Conservation (phyloP, 1,284 basidiomycete species). For the Volvariella volvacea region DNA sequence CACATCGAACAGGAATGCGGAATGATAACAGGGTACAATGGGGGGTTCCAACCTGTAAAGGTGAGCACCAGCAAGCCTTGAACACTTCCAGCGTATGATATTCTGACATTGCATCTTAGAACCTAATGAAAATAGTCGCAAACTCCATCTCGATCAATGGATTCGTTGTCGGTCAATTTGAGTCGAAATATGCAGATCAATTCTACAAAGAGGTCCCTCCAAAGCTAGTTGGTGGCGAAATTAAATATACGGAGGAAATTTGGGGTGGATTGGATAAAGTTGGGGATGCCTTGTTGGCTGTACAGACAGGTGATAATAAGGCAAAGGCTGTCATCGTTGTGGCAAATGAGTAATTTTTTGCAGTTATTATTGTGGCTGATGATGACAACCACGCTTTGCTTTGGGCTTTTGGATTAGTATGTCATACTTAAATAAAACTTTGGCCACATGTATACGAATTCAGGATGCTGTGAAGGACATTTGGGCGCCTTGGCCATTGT, state of each 20-base stretch:
- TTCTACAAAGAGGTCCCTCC: conserved; percentile 48
- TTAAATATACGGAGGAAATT: conserved; percentile 55
- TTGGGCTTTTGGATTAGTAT: too few relatives aligned
- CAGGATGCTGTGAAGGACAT: too few relatives aligned
- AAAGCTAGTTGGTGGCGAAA: conserved; percentile 46
- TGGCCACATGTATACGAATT: too few relatives aligned
- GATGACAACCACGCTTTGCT: too few relatives aligned
- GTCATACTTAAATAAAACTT: too few relatives aligned
- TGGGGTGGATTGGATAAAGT: conserved; percentile 44
- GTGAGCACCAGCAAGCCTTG: too few relatives aligned
- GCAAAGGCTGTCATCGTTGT: conserved; percentile 53
- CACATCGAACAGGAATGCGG: conserved; percentile 26
- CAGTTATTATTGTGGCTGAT: too few relatives aligned
- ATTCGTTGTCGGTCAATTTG: conserved; percentile 44
- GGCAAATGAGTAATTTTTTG: conserved; percentile 26
- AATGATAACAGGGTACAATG: conserved; percentile 31
- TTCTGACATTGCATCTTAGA: too few relatives aligned
- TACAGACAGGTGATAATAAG: conserved; percentile 50
- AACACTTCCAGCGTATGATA: too few relatives aligned
- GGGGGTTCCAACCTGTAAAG: conserved; percentile 18
- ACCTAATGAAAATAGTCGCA: conserved; percentile 22
- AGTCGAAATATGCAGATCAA: conserved; percentile 28
- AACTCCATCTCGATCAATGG: conserved; percentile 49
- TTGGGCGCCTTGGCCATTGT: too few relatives aligned
- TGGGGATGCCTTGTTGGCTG: conserved; percentile 44